Percentiles rank a stretch among this genome's conserved stretches.
phyloP scores from a whole-genome alignment of 208 protist species.

The Polymyxa betae region DNA sequence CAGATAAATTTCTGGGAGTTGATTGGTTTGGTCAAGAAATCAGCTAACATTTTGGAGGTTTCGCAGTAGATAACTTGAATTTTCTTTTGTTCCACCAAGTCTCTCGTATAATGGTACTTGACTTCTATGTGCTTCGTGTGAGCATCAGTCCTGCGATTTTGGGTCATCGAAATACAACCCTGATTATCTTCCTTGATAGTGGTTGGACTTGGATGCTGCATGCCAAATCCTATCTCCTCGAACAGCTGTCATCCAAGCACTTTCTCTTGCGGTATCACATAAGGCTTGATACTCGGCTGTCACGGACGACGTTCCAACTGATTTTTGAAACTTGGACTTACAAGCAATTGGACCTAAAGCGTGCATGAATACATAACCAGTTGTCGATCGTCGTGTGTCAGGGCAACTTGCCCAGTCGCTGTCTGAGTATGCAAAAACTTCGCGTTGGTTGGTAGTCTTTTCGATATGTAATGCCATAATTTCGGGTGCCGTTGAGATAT shows the following conservation, averaged over 20 bases:
- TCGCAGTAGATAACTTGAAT: neutral
- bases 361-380: conserved; percentile 34
- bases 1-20: neutral
- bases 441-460: neutral
- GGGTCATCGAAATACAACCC: neutral
- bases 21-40: neutral
- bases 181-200: conserved; percentile 10
- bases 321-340: conserved; percentile 27
- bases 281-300: too few species aligned
- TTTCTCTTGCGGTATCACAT: neutral
- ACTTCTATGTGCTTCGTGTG: conserved; percentile 32
- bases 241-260: conserved; percentile 31
- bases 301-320: conserved; percentile 52
- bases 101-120: conserved; percentile 21
- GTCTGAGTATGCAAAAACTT: neutral
- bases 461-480: neutral
- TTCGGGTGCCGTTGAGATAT: neutral
- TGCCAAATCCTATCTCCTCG: conserved; percentile 2
- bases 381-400: conserved; percentile 31
- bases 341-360: conserved; percentile 16
- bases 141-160: conserved; percentile 27
- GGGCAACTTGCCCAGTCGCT: conserved; percentile 26
- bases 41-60: neutral
- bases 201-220: conserved; percentile 1
- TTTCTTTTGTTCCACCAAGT: neutral